Evolutionary conservation across 352 stramenopile species (phyloP).

Genomic region (Blastocystis sp.): DNA sequence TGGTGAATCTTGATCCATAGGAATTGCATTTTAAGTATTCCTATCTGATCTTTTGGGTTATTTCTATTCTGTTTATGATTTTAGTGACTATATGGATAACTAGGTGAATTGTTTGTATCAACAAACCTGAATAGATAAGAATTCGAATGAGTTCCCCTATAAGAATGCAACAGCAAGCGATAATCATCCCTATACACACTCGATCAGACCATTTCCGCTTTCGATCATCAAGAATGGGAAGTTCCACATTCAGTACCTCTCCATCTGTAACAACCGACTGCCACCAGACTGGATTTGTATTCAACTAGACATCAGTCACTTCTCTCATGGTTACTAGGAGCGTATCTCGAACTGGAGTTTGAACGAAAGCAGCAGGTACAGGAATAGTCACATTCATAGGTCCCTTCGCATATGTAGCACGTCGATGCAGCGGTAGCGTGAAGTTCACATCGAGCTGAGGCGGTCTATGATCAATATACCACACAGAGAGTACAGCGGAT

Average conservation of each 20-base stretch:
- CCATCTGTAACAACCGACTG: not conserved
- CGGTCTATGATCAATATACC: not conserved
- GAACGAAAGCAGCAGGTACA: not conserved
- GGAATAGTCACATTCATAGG: slow-evolving; percentile 29
- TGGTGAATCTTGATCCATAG: not conserved
- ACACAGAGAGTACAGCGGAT: not conserved
- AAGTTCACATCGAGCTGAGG: slow-evolving; percentile 35
- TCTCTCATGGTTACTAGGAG: not conserved
- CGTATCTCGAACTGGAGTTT: slow-evolving; percentile 16
- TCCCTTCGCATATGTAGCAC: not conserved
- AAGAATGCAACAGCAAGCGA: not conserved
- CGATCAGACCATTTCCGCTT: not conserved
- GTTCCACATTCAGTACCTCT: not conserved
- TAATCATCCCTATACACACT: not conserved
- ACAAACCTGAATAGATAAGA: not conserved
- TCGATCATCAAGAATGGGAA: not conserved
- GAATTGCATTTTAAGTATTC: slow-evolving; percentile 22
- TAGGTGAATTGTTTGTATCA: slow-evolving; percentile 20
- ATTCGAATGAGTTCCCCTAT: not conserved
- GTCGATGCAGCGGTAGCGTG: slow-evolving; percentile 16
- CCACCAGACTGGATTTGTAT: slow-evolving; percentile 26
- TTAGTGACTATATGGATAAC: not conserved
- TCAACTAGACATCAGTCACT: slow-evolving; percentile 6
- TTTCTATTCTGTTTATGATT: slow-evolving; percentile 6
- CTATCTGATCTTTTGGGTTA: slow-evolving; percentile 40